Conservation (phyloP, 768 basidiomycete genomes). For the Lentinula guzmanii region DNA sequence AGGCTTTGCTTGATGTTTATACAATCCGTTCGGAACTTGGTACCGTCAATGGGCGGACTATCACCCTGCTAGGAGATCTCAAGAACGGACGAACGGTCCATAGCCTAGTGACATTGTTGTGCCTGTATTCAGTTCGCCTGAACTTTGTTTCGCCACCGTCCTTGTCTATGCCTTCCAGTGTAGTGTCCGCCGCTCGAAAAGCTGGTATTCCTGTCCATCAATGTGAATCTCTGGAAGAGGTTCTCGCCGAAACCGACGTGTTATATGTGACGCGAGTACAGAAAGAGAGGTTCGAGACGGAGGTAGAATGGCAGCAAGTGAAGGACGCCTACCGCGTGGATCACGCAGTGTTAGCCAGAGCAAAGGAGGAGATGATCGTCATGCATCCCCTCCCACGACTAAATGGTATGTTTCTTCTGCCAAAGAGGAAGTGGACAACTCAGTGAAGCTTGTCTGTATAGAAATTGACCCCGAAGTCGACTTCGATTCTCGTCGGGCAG, state of each 20-base stretch:
- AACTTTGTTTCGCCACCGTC: conserved; percentile 92
- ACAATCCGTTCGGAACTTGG: conserved; percentile 98
- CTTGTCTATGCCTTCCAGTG: conserved; percentile 83
- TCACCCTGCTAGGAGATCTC: conserved; percentile 90
- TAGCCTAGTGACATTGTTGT: conserved; percentile 87
- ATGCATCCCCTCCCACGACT: conserved; percentile 98
- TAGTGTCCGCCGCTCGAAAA: conserved; percentile 78
- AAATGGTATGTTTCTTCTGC: conserved; percentile 48
- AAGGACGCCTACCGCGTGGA: conserved; percentile 92
- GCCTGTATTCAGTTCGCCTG: conserved; percentile 86
- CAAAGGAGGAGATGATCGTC: conserved; percentile 96
- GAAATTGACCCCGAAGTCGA: conserved; percentile 99
- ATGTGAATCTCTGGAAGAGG: conserved; percentile 87
- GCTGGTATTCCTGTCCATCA: conserved; percentile 75
- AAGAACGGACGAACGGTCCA: conserved; percentile 99
- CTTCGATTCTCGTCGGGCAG: conserved; percentile 88
- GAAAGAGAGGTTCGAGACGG: conserved; percentile 83
- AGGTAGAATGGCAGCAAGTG: conserved; percentile 82
- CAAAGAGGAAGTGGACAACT: too few species aligned
- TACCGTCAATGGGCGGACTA: conserved; percentile 92
- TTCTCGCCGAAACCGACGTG: conserved; percentile 89
- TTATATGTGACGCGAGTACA: conserved; percentile 96
- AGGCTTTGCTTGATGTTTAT: conserved; percentile 85
- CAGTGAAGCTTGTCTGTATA: conserved; percentile 22
- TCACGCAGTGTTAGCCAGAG: conserved; percentile 86